These are phyloP conservation scores for Paradendryphiella salina DNA, from an alignment of 2,329 filamentous ascomycete genomes.

Conservation along the genomic window DNA sequence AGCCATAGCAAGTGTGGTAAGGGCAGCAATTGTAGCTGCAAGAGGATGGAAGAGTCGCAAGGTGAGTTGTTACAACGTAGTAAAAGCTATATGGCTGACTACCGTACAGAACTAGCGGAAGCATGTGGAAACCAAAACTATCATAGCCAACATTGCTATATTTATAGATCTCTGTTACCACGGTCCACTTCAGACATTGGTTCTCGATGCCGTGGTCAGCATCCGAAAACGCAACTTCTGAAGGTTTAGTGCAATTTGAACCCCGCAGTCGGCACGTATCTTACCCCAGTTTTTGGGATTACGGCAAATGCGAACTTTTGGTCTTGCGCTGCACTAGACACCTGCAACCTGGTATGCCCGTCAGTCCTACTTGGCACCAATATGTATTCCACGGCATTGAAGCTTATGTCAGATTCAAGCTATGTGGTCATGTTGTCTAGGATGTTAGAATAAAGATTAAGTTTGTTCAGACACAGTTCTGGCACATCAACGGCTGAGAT, in stretches of 20 bases:
- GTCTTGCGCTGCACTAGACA: not conserved
- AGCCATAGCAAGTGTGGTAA: slow-evolving; percentile 19
- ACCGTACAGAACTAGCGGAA: not conserved
- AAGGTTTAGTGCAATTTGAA: not conserved
- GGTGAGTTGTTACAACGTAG: not conserved
- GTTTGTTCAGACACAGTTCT: not conserved
- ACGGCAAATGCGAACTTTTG: not conserved
- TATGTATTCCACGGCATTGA: not conserved
- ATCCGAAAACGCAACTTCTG: not conserved
- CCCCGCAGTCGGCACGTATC: not conserved
- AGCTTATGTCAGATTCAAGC: not conserved
- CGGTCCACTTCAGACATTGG: not conserved
- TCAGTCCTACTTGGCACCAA: not conserved
- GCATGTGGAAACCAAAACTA: not conserved
- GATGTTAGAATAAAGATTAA: not conserved
- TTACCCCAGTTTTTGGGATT: not conserved
- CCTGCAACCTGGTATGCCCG: not conserved
- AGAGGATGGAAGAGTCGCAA: slow-evolving; percentile 19
- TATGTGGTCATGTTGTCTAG: not conserved
- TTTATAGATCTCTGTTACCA: not conserved
- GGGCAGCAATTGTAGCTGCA: slow-evolving; percentile 7
- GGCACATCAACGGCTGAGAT: no score
- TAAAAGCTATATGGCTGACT: not conserved
- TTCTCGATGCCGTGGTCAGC: not conserved
- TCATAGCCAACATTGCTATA: not conserved